Percentiles rank a stretch among this genome's conserved stretches.
phyloP scores from a whole-genome alignment of 192 early-diverging fungal genomes.

The Rhizoclosmatium globosum region DNA sequence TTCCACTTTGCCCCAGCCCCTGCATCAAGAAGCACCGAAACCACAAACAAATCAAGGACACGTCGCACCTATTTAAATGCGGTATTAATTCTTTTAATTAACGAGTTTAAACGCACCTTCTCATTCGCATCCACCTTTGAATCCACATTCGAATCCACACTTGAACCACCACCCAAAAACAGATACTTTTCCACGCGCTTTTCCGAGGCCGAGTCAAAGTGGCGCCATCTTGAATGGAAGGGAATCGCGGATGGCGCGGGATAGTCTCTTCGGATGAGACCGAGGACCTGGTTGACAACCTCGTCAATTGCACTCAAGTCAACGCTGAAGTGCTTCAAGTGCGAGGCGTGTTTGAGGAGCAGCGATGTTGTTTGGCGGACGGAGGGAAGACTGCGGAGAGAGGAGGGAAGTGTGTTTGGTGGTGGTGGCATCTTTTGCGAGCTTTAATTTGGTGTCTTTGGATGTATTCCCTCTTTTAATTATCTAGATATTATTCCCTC shows the following conservation, averaged over 20 bases:
- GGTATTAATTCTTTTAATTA: too few relatives aligned
- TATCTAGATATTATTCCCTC: too few relatives aligned
- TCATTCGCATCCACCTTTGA: background rate
- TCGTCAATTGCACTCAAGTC: conserved; percentile 66
- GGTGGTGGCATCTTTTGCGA: background rate
- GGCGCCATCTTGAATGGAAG: conserved; percentile 88
- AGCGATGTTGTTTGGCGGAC: conserved; percentile 75
- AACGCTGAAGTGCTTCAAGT: conserved; percentile 78
- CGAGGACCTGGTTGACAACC: conserved; percentile 74
- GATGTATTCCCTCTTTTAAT: too few relatives aligned
- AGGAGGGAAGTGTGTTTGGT: background rate
- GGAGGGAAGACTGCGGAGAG: conserved; percentile 48
- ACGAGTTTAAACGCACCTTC: too few relatives aligned
- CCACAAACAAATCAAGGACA: conserved; percentile 85
- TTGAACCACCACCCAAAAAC: conserved; percentile 33
- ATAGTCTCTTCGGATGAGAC: conserved; percentile 79
- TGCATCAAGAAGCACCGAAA: conserved; percentile 91
- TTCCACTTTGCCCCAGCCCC: conserved; percentile 87
- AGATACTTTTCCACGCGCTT: conserved; percentile 26
- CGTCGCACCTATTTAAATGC: conserved; percentile 53
- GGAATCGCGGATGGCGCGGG: conserved; percentile 71
- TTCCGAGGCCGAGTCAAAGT: conserved; percentile 68
- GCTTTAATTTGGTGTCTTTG: too few relatives aligned
- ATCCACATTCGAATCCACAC: conserved; percentile 51
- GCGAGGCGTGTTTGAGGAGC: conserved; percentile 63